Evolutionary conservation across 2,329 filamentous ascomycete genomes (phyloP).

Genomic region (Penicillium sp.): DNA sequence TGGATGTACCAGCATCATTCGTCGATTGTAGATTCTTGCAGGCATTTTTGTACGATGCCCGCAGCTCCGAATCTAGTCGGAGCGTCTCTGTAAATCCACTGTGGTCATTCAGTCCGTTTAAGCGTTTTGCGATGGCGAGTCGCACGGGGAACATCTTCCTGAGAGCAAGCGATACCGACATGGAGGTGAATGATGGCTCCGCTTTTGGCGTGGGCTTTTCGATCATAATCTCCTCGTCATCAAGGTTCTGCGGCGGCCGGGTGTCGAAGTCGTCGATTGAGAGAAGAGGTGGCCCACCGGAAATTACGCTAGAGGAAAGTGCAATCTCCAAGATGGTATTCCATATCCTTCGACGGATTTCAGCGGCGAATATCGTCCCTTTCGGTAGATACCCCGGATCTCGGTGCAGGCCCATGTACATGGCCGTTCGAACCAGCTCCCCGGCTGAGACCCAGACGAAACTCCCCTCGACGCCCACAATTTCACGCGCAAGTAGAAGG

Average conservation of each 20-base stretch:
- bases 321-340: constrained; percentile 39
- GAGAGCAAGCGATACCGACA: constrained; percentile 39
- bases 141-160: constrained; percentile 40
- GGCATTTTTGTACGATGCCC: constrained; percentile 47
- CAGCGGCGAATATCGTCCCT: constrained; percentile 18
- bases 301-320: constrained; percentile 39
- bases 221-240: constrained; percentile 42
- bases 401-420: constrained; percentile 45
- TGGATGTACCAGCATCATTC: constrained; percentile 3
- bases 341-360: constrained; percentile 35
- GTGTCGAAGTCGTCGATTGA: constrained; percentile 41
- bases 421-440: constrained; percentile 39
- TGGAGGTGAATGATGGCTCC: constrained; percentile 34
- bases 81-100: constrained; percentile 27
- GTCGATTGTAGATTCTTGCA: constrained; percentile 28
- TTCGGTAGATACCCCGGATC: constrained; percentile 38
- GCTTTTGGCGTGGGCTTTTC: constrained; percentile 30
- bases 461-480: constrained; percentile 36
- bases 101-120: constrained; percentile 28
- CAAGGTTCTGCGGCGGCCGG: constrained; percentile 40
- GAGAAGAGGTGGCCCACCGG: constrained; percentile 39
- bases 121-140: constrained; percentile 34
- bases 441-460: constrained; percentile 43
- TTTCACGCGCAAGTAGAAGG: constrained; percentile 41
- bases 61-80: constrained; percentile 46